Conservation (phyloP, 345 rosid genomes). For the Euphorbia peplus region DNA sequence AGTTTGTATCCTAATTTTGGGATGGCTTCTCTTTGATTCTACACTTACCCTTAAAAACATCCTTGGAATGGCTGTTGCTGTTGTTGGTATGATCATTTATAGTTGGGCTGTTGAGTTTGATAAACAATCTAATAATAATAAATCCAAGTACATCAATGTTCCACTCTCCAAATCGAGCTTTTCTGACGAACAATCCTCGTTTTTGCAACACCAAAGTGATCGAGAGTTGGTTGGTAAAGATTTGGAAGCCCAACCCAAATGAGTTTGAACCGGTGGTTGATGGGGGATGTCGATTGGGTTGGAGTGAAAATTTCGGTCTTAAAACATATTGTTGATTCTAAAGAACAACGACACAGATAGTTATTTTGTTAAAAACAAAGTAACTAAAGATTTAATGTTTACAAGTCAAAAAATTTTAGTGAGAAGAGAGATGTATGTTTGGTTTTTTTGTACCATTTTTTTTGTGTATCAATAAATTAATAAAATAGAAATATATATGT, state of each 20-base stretch:
- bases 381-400: too few species aligned
- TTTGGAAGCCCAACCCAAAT: not conserved
- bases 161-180: not conserved
- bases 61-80: conserved; percentile 68
- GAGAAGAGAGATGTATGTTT: too few species aligned
- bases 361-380: too few species aligned
- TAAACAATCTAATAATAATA: conserved; percentile 55
- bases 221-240: not conserved
- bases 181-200: not conserved
- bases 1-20: conserved; percentile 73
- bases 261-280: too few species aligned
- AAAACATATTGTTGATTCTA: too few species aligned
- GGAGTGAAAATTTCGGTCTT: too few species aligned
- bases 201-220: not conserved
- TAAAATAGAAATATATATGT: too few species aligned
- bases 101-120: conserved; percentile 92
- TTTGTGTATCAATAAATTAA: too few species aligned
- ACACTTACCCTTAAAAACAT: conserved; percentile 76
- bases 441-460: too few species aligned
- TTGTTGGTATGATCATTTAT: conserved; percentile 80
- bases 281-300: too few species aligned
- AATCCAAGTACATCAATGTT: conserved; percentile 23
- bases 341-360: too few species aligned
- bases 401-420: too few species aligned
- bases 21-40: conserved; percentile 91